Conservation (phyloP, 176 grass and related monocot species). For the Pontederia paniculata region DNA sequence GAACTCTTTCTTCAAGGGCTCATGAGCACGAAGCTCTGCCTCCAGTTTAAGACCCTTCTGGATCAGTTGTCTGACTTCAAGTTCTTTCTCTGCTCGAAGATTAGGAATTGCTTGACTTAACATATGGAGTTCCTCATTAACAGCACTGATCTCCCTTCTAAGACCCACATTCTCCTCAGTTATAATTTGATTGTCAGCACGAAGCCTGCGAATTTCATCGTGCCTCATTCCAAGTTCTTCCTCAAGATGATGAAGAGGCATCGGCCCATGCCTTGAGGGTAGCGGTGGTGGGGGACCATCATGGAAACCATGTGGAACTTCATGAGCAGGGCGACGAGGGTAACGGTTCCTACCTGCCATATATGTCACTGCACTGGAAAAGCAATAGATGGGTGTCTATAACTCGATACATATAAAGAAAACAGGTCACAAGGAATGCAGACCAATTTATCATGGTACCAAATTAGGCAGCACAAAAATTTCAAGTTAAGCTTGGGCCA, state of each 20-base stretch:
- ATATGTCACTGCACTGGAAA: not conserved
- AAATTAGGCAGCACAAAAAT: too few relatives aligned
- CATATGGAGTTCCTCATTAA: slow-evolving; percentile 25
- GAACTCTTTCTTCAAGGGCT: slow-evolving; percentile 19
- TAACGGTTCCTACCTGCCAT: slow-evolving; percentile 45
- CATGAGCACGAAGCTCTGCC: slow-evolving; percentile 26
- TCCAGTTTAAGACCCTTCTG: slow-evolving; percentile 33
- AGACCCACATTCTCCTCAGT: slow-evolving; percentile 30
- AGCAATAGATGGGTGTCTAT: too few relatives aligned
- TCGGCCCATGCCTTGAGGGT: slow-evolving; percentile 7
- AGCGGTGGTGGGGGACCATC: slow-evolving; percentile 11
- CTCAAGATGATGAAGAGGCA: slow-evolving; percentile 10
- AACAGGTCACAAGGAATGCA: too few relatives aligned
- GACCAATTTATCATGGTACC: too few relatives aligned
- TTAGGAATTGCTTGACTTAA: slow-evolving; percentile 42
- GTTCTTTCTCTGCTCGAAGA: slow-evolving; percentile 33
- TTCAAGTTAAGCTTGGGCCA: too few relatives aligned
- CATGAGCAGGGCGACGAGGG: slow-evolving; percentile 12
- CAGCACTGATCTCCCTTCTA: slow-evolving; percentile 23
- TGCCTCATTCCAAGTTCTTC: slow-evolving; percentile 23
- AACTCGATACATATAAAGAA: too few relatives aligned
- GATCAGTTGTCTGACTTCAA: slow-evolving; percentile 34
- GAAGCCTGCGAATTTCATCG: slow-evolving; percentile 32
- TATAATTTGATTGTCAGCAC: slow-evolving; percentile 20
- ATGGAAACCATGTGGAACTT: slow-evolving; percentile 17